Evolutionary conservation across 1,284 basidiomycete genomes (phyloP), one percentile per base, ranked within the genome.

Genomic region (Pseudozyma thailandica): DNA sequence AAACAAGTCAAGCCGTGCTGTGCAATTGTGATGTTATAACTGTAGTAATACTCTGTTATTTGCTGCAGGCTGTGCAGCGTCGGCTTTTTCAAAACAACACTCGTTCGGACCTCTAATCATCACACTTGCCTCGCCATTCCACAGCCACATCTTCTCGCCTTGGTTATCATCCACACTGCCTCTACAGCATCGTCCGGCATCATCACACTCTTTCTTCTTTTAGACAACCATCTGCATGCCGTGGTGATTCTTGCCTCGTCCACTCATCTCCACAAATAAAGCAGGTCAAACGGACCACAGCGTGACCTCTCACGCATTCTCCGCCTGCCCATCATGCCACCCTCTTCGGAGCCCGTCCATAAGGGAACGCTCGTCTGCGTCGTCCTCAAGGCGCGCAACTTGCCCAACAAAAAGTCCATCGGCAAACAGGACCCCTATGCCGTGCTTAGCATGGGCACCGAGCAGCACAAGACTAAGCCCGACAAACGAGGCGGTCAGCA

Each of bases 401-500:
- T 82, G 51, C 78, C 77, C 30, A 81, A 80, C 63, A 79, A 80
- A 49, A 73, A 78, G 42, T 66, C 75, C n/a, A 79, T 79, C 33
- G 80, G 95, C 72, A 98, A 98, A 84, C 96, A 98, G 84, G 94
- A 97, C 82, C 96, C 96, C 0, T 98, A 94, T 84, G 95, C 93
- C 78, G 86, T 90, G 23, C 87, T 97, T 37, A 85, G 86, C 6
- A 86, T 94, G 59, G 91, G 91, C 77, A 45, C 51, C 16, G 66
- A 77, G 25, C 49, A 49, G 94, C 95, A 27, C 91, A 91, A 83
- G 89, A 82, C 81, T 15, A 70, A 70, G 30, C 65, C 93, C 8
- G 92, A 98, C 84, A 94, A 93, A 82, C 90, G 93, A 35, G 95
- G 96, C 50, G 96, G 96, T 4, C 95, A 98, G 83, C 93, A 96